These are phyloP conservation scores for Chenopodium album DNA, from an alignment of 148 eudicot species.

Conservation along the genomic window DNA sequence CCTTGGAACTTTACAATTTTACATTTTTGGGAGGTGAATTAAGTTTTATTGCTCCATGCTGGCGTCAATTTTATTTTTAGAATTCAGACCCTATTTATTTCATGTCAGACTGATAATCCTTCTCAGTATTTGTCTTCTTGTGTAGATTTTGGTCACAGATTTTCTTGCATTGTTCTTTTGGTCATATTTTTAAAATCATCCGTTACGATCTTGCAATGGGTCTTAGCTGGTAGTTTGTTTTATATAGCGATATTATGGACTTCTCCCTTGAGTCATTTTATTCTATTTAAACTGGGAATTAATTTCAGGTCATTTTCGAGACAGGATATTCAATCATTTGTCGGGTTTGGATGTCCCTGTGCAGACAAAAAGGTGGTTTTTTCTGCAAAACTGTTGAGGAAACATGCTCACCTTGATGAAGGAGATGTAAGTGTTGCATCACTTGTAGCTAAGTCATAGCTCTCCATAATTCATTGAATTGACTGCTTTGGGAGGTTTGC, in stretches of 20 bases:
- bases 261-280: conserved; percentile 1
- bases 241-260: neutral
- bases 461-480: neutral
- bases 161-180: neutral
- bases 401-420: conserved; percentile 85
- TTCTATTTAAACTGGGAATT: conserved; percentile 28
- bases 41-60: neutral
- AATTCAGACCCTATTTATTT: neutral
- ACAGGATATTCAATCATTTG: conserved; percentile 84
- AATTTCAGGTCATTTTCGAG: conserved; percentile 89
- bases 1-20: neutral
- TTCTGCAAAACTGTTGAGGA: conserved; percentile 81
- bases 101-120: neutral
- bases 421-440: conserved; percentile 83
- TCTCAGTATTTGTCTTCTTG: neutral
- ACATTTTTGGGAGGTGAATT: neutral
- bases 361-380: conserved; percentile 80
- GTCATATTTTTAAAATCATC: neutral
- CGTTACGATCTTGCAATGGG: neutral
- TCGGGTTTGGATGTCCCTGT: conserved; percentile 93
- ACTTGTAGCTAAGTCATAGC: conserved; percentile 3
- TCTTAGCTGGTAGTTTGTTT: neutral
- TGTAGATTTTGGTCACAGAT: neutral
- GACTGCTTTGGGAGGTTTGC: neutral
- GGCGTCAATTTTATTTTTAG: neutral